Percentiles rank a stretch among this genome's conserved stretches.
phyloP scores from a whole-genome alignment of 768 basidiomycete species.

The Leccinum pellstonianum region DNA sequence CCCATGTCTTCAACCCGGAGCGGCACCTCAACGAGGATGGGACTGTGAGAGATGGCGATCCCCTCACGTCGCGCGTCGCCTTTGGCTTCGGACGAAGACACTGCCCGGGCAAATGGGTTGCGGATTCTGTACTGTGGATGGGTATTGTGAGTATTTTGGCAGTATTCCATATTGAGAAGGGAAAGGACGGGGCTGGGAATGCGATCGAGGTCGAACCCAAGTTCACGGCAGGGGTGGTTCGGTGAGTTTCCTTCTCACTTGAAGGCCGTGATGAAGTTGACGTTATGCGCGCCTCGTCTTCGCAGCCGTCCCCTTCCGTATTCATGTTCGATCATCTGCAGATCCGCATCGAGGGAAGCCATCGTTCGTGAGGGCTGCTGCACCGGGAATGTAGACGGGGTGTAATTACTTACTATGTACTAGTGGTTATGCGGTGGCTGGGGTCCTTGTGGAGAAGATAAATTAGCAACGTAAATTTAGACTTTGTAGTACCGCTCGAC shows the following conservation, averaged over 20 bases:
- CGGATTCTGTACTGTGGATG: constrained; percentile 33
- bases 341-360: constrained; percentile 28
- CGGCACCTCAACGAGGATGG: constrained; percentile 27
- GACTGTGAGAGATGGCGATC: constrained; percentile 21
- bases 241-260: constrained; percentile 21
- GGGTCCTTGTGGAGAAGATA: constrained; percentile 19
- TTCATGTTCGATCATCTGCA: constrained; percentile 28
- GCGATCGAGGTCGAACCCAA: constrained; percentile 27
- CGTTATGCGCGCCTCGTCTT: constrained; percentile 13
- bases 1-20: constrained; percentile 28
- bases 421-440: constrained; percentile 20
- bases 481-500: constrained; percentile 6
- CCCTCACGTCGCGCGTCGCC: constrained; percentile 26
- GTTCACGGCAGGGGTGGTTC: constrained; percentile 33
- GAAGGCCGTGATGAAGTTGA: constrained; percentile 11
- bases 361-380: constrained; percentile 13
- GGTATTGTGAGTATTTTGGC: constrained; percentile 31
- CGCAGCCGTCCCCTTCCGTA: constrained; percentile 31
- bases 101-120: constrained; percentile 33
- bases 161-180: constrained; percentile 21
- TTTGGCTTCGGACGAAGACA: constrained; percentile 34
- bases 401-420: not conserved
- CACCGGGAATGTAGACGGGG: no score
- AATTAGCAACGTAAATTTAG: constrained; percentile 21
- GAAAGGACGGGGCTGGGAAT: constrained; percentile 24